Conservation (phyloP, 805 yeast genomes). For the Zygotorulaspora chibaensis region DNA sequence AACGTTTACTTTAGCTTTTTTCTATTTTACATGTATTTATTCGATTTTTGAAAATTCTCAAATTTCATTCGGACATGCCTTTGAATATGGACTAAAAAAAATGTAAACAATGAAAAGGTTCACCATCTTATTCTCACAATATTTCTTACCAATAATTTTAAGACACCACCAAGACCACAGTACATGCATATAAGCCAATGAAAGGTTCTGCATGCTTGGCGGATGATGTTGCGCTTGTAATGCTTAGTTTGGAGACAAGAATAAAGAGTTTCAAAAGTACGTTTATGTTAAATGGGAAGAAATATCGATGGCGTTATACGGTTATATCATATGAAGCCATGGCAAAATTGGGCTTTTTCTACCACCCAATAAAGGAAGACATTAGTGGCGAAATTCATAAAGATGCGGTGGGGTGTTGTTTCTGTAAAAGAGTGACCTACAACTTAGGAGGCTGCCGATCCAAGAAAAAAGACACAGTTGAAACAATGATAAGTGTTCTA, state of each 20-base stretch:
- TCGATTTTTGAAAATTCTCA: not conserved
- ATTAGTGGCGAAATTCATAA: constrained; percentile 10
- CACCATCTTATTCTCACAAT: too few relatives aligned
- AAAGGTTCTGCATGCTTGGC: not conserved
- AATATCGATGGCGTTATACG: constrained; percentile 30
- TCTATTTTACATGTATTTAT: not conserved
- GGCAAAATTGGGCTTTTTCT: constrained; percentile 30
- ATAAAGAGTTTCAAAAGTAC: constrained; percentile 17
- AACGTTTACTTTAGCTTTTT: too few relatives aligned
- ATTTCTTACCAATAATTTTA: too few relatives aligned
- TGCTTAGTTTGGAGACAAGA: constrained; percentile 14
- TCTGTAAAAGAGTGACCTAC: constrained; percentile 20
- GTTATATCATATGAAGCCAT: constrained; percentile 28
- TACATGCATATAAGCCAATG: not conserved
- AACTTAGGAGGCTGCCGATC: constrained; percentile 26
- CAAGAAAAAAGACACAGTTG: constrained; percentile 20
- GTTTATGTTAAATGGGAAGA: constrained; percentile 17
- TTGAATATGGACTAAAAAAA: not conserved
- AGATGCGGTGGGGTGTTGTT: constrained; percentile 27
- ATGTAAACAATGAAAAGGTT: not conserved
- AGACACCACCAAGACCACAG: not conserved
- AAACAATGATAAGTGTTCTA: constrained; percentile 26
- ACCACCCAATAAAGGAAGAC: constrained; percentile 19
- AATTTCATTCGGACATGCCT: not conserved
- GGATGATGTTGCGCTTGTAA: constrained; percentile 3